Conservation (phyloP, 495 filamentous ascomycete genomes). For the Neurospora africana region DNA sequence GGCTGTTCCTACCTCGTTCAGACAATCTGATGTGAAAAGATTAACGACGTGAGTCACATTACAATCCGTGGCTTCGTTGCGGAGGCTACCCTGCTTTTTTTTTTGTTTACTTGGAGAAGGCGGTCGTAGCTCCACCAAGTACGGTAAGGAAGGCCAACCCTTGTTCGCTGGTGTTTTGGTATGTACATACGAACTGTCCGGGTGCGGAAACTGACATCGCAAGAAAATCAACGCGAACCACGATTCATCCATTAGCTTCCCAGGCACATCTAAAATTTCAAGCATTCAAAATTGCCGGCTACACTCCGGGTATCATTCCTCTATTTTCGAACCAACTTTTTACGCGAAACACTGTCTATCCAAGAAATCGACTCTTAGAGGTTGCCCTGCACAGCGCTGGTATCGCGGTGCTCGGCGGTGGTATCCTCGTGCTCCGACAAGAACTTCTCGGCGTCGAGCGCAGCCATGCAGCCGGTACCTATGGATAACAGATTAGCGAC, state of each 20-base stretch:
- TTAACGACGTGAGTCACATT: neutral
- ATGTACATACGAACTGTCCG: neutral
- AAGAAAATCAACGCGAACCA: neutral
- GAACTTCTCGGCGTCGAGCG: slow-evolving; percentile 89
- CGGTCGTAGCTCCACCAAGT: neutral
- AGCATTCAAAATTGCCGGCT: neutral
- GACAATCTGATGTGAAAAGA: neutral
- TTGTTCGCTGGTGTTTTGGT: neutral
- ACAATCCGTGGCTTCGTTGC: neutral
- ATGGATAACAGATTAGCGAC: slow-evolving; percentile 21
- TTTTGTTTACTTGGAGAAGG: neutral
- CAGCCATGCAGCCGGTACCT: slow-evolving; percentile 92
- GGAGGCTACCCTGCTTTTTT: neutral
- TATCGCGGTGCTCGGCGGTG: slow-evolving; percentile 18
- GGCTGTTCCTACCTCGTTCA: neutral
- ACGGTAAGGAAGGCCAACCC: neutral
- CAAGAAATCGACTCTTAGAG: slow-evolving; percentile 9
- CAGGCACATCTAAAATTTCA: slow-evolving; percentile 3
- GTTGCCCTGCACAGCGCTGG: slow-evolving; percentile 19
- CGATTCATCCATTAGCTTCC: neutral
- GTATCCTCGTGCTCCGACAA: slow-evolving; percentile 62
- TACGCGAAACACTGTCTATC: slow-evolving; percentile 2
- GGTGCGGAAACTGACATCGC: neutral
- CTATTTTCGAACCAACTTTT: neutral
- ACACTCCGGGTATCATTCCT: neutral